Base-by-base conservation (phyloP, 140 eudicot genomes). In the Senecio squalidus region DNA sequence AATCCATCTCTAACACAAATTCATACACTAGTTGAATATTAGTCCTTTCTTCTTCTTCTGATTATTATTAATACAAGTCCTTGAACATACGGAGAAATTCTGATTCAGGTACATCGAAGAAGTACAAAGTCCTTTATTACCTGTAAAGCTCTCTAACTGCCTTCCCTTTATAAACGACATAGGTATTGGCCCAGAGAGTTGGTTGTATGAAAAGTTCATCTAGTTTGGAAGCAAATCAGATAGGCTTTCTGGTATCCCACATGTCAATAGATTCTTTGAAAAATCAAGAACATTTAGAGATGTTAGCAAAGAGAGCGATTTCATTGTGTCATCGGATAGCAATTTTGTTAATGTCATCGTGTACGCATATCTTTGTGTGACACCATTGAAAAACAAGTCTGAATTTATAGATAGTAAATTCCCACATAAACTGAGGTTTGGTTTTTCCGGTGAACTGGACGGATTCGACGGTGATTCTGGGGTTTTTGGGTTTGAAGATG, bases 181-280 rank as follows among this genome's bases (percentile, higher is more conserved):
- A 6, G 95, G 95, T 15, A 86, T 83, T 2, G 81, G 76, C 13
- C 95, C 95, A 8, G 79, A 77, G 41, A 86, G 95, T 6, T 25
- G 62, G 57, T 86, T 86, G 66, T 67, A 62, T 22, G 95, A 76
- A 25, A 86, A 80, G 75, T 86, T 86, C 62, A 86, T 61, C 7
- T 85, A 80, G 58, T 69, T 83, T 7, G 88, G 89, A n/a, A 81
- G 74, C 66, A 88, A 55, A 30, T 71, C 61, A 54, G 55, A 41
- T n/a, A 88, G 78, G 59, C 80, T 78, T 45, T 75, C 84, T 3
- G 96, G 96, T 68, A 88, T 49, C 4, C 60, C 51, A 3, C 90
- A 94, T 11, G 49, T 76, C 50, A 88, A 68, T 11, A 21, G 74
- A 47, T 88, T 88, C 36, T 76, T 68, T 11, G 94, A 83, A 26